These are phyloP conservation scores for Discostella pseudostelligera DNA, from an alignment of 108 stramenopile species.

Conservation along the genomic window DNA sequence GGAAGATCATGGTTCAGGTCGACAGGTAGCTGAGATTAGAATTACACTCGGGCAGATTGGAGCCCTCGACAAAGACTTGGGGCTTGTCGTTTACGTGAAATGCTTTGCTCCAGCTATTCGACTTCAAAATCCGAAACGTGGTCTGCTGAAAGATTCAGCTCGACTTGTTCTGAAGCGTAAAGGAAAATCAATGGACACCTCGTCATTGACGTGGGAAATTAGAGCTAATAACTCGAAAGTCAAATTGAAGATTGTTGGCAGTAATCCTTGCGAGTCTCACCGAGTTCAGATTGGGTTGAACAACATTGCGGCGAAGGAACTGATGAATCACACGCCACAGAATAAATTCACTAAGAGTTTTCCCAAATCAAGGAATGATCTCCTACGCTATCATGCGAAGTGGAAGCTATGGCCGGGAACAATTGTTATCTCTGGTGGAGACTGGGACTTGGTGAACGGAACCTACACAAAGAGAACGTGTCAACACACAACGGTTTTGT, in stretches of 20 bases:
- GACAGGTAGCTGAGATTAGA: constrained; percentile 54
- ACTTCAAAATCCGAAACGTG: constrained; percentile 45
- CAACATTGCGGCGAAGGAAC: constrained; percentile 29
- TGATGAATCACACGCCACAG: constrained; percentile 26
- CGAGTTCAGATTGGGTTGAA: constrained; percentile 44
- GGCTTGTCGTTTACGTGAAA: constrained; percentile 42
- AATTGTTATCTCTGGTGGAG: constrained; percentile 31
- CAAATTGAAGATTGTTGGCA: constrained; percentile 29
- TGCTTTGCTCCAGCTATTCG: constrained; percentile 57
- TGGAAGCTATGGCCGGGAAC: constrained; percentile 49
- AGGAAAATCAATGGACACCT: constrained; percentile 6
- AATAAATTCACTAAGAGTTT: constrained; percentile 27
- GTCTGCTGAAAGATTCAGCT: constrained; percentile 38
- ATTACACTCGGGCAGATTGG: constrained; percentile 35
- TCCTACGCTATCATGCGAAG: constrained; percentile 37
- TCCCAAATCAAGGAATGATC: constrained; percentile 36
- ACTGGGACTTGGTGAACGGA: constrained; percentile 31
- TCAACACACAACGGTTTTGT: constrained; percentile 34
- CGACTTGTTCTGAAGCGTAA: constrained; percentile 26
- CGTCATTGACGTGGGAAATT: constrained; percentile 31
- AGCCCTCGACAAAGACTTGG: constrained; percentile 28
- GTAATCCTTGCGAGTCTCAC: constrained; percentile 26
- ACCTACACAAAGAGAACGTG: constrained; percentile 40
- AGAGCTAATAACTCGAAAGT: constrained; percentile 7
- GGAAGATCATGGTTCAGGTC: constrained; percentile 50